phyloP scores from a whole-genome alignment of 208 protist genomes.

The Borovskyia barvae region DNA sequence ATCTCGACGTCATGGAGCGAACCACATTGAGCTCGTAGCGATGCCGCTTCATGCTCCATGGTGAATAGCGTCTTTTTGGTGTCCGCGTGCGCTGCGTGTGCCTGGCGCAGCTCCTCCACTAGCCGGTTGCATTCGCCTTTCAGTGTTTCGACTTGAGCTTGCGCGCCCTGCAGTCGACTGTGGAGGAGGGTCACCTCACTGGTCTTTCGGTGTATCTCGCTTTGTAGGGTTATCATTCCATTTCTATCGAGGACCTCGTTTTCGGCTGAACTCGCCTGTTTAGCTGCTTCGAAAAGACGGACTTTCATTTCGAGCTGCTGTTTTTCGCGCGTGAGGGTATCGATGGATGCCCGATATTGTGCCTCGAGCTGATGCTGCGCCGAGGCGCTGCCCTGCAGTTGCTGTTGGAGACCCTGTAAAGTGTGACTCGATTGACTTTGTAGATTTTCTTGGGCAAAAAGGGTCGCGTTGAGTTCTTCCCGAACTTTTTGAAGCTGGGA shows the following conservation, averaged over 20 bases:
- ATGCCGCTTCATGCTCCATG: slow-evolving; percentile 55
- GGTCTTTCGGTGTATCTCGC: slow-evolving; percentile 48
- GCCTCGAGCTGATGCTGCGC: slow-evolving; percentile 34
- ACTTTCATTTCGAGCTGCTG: slow-evolving; percentile 43
- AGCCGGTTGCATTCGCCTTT: slow-evolving; percentile 71
- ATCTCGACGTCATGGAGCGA: slow-evolving; percentile 61
- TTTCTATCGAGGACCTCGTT: slow-evolving; percentile 26
- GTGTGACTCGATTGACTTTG: background rate
- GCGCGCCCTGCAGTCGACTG: slow-evolving; percentile 57
- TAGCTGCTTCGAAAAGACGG: slow-evolving; percentile 33
- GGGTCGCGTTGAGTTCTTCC: slow-evolving; percentile 29
- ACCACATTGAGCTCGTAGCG: slow-evolving; percentile 44
- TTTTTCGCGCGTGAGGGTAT: slow-evolving; percentile 46
- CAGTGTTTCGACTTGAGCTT: slow-evolving; percentile 67
- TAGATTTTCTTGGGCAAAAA: slow-evolving; percentile 17
- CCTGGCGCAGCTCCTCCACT: slow-evolving; percentile 55
- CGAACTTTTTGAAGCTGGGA: slow-evolving; percentile 36
- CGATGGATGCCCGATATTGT: slow-evolving; percentile 35
- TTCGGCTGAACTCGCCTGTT: slow-evolving; percentile 10
- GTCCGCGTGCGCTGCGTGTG: slow-evolving; percentile 40
- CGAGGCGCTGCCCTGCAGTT: slow-evolving; percentile 2
- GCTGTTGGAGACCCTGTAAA: slow-evolving; percentile 6
- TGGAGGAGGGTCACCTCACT: slow-evolving; percentile 57
- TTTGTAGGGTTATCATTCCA: slow-evolving; percentile 43
- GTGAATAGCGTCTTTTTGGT: slow-evolving; percentile 58